Percentiles rank a stretch among this genome's conserved stretches.
These are phyloP conservation scores for Aspergillus sp. DNA, from an alignment of 2,329 filamentous ascomycete genomes.

Conservation along the genomic window DNA sequence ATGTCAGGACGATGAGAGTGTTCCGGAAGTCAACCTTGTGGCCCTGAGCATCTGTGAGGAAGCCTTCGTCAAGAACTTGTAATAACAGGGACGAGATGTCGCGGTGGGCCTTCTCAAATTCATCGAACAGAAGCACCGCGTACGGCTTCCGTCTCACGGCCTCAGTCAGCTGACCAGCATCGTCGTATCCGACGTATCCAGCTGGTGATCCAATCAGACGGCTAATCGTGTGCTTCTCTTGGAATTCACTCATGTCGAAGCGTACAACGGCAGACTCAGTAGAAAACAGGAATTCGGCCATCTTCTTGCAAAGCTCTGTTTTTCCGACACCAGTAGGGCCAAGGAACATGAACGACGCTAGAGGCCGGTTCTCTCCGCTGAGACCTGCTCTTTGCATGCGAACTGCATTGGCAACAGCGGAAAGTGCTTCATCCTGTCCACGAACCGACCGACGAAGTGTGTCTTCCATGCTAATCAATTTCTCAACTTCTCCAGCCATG, in stretches of 20 bases:
- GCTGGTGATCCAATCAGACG: constrained; percentile 87
- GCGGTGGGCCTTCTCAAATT: constrained; percentile 94
- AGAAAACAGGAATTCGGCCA: constrained; percentile 87
- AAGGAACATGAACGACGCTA: constrained; percentile 96
- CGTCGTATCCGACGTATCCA: constrained; percentile 93
- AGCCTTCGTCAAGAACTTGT: constrained; percentile 93
- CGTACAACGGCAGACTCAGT: constrained; percentile 84
- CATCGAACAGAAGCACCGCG: constrained; percentile 88
- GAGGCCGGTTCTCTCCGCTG: constrained; percentile 81
- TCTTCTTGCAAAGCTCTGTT: constrained; percentile 94
- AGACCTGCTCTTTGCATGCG: constrained; percentile 88
- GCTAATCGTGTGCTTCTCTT: constrained; percentile 93
- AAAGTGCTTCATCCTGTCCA: constrained; percentile 89
- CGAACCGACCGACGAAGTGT: constrained; percentile 74
- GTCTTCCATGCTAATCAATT: constrained; percentile 93
- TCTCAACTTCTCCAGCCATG: constrained; percentile 88
- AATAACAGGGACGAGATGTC: constrained; percentile 89
- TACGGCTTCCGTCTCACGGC: constrained; percentile 93
- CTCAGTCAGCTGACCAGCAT: constrained; percentile 92
- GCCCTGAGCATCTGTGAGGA: constrained; percentile 88
- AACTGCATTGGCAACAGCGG: constrained; percentile 85
- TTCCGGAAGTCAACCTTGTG: constrained; percentile 97
- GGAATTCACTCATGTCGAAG: constrained; percentile 97
- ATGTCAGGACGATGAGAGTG: constrained; percentile 92
- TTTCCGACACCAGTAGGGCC: constrained; percentile 96